Conservation (phyloP, 495 filamentous ascomycete species). For the Massariosphaeria phaeospora region DNA sequence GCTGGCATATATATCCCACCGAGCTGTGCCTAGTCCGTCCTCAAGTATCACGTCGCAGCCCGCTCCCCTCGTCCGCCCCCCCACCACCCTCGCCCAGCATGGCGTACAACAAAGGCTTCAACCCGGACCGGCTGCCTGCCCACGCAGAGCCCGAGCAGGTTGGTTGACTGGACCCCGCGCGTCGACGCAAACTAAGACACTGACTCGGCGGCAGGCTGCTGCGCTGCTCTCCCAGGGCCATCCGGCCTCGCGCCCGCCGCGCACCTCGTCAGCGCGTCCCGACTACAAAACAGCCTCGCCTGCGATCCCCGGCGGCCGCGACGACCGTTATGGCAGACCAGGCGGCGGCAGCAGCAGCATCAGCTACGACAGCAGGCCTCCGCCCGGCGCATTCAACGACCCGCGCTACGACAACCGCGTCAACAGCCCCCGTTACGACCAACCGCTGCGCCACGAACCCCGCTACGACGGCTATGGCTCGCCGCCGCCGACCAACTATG, state of each 20-base stretch:
- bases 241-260: constrained; percentile 22
- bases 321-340: constrained; percentile 29
- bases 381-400: constrained; percentile 30
- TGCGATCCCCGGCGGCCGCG: constrained; percentile 21
- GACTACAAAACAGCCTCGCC: constrained; percentile 39
- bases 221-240: constrained; percentile 19
- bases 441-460: constrained; percentile 33
- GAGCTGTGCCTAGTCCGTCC: background rate
- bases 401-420: constrained; percentile 24
- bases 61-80: background rate
- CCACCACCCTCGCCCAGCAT: constrained; percentile 46
- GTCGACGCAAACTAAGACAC: background rate
- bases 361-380: constrained; percentile 31
- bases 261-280: constrained; percentile 27
- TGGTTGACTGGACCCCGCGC: background rate
- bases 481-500: constrained; percentile 57
- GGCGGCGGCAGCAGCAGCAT: constrained; percentile 28
- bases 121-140: constrained; percentile 96
- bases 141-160: constrained; percentile 95
- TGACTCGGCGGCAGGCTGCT: constrained; percentile 26
- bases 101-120: constrained; percentile 91
- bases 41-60: too few relatives aligned
- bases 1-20: background rate
- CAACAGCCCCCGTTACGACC: constrained; percentile 41
- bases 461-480: constrained; percentile 44